Evolutionary conservation across 305 asterid genomes (phyloP).

Genomic region (Fraxinus paxiana): DNA sequence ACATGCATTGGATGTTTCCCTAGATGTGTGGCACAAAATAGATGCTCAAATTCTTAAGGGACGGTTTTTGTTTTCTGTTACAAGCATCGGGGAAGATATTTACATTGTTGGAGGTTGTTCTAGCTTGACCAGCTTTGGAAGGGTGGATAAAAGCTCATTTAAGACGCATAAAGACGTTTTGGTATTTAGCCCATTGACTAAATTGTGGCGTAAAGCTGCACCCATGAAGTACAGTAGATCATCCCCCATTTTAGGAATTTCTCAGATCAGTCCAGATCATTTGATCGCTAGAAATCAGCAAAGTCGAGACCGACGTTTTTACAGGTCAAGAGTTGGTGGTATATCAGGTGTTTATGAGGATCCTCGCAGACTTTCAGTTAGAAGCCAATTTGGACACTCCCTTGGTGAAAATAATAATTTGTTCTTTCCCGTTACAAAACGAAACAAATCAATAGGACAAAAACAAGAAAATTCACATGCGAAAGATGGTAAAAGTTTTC

Average conservation of each 20-base stretch:
- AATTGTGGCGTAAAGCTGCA: slow-evolving; percentile 75
- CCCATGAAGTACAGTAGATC: slow-evolving; percentile 82
- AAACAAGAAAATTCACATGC: slow-evolving; percentile 36
- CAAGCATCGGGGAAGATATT: slow-evolving; percentile 58
- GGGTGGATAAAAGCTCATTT: slow-evolving; percentile 74
- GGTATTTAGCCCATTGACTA: slow-evolving; percentile 60
- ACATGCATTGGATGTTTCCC: slow-evolving; percentile 72
- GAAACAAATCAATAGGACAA: slow-evolving; percentile 37
- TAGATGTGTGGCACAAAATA: slow-evolving; percentile 67
- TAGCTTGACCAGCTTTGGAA: slow-evolving; percentile 82
- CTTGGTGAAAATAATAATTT: slow-evolving; percentile 55
- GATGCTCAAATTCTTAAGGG: slow-evolving; percentile 68
- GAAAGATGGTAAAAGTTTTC: slow-evolving; percentile 44
- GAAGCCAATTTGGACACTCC: slow-evolving; percentile 63
- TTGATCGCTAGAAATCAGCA: slow-evolving; percentile 49
- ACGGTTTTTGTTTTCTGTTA: slow-evolving; percentile 68
- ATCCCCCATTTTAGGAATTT: slow-evolving; percentile 68
- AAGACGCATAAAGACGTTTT: slow-evolving; percentile 85
- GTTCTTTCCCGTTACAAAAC: slow-evolving; percentile 34
- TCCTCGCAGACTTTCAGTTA: slow-evolving; percentile 79
- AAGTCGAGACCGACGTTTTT: slow-evolving; percentile 51
- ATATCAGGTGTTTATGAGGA: slow-evolving; percentile 85
- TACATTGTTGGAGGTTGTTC: slow-evolving; percentile 82
- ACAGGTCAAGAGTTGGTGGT: slow-evolving; percentile 62
- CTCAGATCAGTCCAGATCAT: slow-evolving; percentile 57